A percentile compares a stretch with the other conserved stretches of the same genome.
Conservation (phyloP, 164 flowering plant species). For the Liriodendron chinense region DNA sequence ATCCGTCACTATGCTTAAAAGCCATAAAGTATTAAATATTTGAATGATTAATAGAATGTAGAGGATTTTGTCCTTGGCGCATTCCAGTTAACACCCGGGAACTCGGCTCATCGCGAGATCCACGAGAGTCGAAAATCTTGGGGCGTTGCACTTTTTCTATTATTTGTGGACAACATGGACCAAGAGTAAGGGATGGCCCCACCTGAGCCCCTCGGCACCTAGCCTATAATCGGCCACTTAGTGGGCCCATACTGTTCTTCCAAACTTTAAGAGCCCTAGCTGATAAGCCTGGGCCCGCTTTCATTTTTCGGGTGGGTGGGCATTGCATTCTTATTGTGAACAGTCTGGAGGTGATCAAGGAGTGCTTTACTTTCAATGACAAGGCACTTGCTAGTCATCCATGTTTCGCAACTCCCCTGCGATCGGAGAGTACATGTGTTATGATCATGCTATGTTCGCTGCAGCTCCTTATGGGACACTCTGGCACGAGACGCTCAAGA, state of each 20-base stretch:
- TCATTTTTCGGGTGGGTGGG: not conserved
- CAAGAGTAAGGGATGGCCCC: no score
- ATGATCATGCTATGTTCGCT: not conserved
- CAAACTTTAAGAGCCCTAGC: conserved; percentile 1
- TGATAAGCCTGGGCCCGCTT: not conserved
- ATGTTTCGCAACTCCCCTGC: no score
- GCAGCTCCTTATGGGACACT: not conserved
- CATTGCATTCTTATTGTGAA: not conserved
- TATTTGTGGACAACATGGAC: no score
- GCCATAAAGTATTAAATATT: no score
- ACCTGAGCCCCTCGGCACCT: not conserved
- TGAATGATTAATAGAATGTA: no score
- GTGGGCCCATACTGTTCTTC: not conserved
- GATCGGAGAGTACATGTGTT: not conserved
- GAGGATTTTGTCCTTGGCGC: no score
- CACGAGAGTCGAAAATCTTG: no score
- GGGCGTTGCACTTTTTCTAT: no score
- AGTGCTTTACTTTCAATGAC: conserved; percentile 10
- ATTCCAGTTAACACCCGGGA: no score
- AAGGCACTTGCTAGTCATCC: not conserved
- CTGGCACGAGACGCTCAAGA: conserved; percentile 7
- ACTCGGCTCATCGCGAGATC: no score
- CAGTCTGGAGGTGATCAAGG: not conserved
- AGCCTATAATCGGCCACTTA: conserved; percentile 10
- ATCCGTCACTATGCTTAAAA: no score